Conservation (phyloP, 2,329 filamentous ascomycete genomes). For the Pseudophaeomoniella oleicola region DNA sequence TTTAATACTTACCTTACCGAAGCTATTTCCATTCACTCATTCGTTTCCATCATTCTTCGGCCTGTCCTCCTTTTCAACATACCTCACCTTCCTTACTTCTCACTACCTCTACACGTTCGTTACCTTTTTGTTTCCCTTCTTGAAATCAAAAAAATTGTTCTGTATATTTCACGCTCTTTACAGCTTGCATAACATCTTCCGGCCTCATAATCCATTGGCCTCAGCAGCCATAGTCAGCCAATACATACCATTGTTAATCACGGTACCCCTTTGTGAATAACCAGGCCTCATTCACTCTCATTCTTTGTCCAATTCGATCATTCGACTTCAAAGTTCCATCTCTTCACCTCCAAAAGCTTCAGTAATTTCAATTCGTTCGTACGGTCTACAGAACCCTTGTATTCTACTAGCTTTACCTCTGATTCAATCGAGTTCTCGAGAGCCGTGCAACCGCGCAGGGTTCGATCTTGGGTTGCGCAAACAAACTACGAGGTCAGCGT, state of each 20-base stretch:
- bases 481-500: too few species aligned
- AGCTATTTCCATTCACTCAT: slow-evolving; percentile 11
- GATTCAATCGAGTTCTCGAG: too few species aligned
- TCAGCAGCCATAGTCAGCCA: background rate
- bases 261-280: background rate
- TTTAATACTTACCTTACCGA: too few species aligned
- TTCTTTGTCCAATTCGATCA: background rate
- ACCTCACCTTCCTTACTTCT: background rate
- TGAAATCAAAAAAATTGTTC: slow-evolving; percentile 1
- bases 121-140: slow-evolving; percentile 1
- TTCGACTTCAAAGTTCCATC: background rate
- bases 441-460: too few species aligned
- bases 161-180: background rate
- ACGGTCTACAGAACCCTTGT: too few species aligned
- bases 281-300: background rate
- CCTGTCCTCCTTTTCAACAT: background rate
- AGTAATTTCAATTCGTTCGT: too few species aligned
- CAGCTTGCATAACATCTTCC: background rate
- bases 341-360: background rate
- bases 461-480: too few species aligned
- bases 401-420: too few species aligned
- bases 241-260: background rate
- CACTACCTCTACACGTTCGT: slow-evolving; percentile 42
- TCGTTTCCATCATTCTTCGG: slow-evolving; percentile 6
- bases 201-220: background rate